phyloP scores from a whole-genome alignment of 257 asterid species.

The Echium plantagineum region DNA sequence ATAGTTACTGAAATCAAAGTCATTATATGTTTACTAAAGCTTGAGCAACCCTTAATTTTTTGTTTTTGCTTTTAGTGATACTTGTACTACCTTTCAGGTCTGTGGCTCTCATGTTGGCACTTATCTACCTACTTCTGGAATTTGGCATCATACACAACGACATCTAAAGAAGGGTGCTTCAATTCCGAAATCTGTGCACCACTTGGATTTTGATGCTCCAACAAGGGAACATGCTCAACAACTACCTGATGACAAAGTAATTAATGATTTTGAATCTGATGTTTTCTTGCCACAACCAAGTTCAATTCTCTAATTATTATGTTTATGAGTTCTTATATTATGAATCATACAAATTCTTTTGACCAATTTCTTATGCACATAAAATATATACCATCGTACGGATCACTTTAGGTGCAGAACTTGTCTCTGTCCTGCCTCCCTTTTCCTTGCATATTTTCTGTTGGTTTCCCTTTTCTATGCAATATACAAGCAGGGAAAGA shows the following conservation, averaged over 20 bases:
- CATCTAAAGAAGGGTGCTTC: constrained; percentile 60
- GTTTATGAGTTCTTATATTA: too few relatives aligned
- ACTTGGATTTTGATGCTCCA: constrained; percentile 99
- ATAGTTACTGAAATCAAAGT: neutral
- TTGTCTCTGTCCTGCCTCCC: too few relatives aligned
- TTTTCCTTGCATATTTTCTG: too few relatives aligned
- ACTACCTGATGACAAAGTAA: constrained; percentile 86
- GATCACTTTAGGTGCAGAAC: too few relatives aligned
- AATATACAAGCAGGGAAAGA: too few relatives aligned
- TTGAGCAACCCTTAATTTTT: neutral
- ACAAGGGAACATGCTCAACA: constrained; percentile 88
- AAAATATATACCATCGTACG: too few relatives aligned
- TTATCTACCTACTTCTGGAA: constrained; percentile 85
- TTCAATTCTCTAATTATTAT: too few relatives aligned
- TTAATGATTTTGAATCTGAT: constrained; percentile 1
- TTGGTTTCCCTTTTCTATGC: too few relatives aligned
- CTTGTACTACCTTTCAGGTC: constrained; percentile 35
- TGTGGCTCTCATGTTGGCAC: constrained; percentile 95
- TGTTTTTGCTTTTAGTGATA: neutral
- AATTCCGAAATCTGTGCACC: constrained; percentile 64
- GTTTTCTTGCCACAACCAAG: too few relatives aligned
- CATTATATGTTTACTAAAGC: neutral
- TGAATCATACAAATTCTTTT: too few relatives aligned
- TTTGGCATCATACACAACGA: constrained; percentile 95
- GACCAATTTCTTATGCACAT: too few relatives aligned